These are phyloP conservation scores for Pulicaria dysenterica DNA, from an alignment of 129 eudicot genomes.

Conservation along the genomic window DNA sequence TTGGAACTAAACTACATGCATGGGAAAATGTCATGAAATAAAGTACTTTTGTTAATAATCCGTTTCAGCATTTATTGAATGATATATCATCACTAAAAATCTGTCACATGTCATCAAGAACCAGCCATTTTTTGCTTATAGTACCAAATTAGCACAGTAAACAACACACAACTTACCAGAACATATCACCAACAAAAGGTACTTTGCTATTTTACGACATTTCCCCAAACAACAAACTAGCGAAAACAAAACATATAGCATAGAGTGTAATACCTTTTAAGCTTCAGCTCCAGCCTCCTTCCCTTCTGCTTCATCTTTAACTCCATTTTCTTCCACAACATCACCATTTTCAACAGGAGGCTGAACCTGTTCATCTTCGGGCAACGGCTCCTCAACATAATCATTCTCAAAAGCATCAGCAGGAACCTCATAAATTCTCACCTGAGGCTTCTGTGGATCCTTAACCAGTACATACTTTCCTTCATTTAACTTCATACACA, in stretches of 20 bases:
- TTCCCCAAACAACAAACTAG: background rate
- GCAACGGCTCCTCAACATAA: slow-evolving; percentile 82
- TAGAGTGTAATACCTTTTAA: slow-evolving; percentile 37
- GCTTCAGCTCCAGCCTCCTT: slow-evolving; percentile 54
- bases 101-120: no score
- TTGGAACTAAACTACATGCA: no score
- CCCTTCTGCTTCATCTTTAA: slow-evolving; percentile 49
- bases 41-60: no score
- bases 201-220: no score
- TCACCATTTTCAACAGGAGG: slow-evolving; percentile 74
- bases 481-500: slow-evolving; percentile 87
- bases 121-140: no score
- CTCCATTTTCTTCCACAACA: slow-evolving; percentile 44
- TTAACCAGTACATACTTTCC: slow-evolving; percentile 88
- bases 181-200: no score
- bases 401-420: slow-evolving; percentile 91
- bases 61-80: no score
- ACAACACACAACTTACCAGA: no score
- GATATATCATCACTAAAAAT: no score
- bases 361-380: slow-evolving; percentile 90
- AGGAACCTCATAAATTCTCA: slow-evolving; percentile 87
- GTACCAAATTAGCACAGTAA: no score
- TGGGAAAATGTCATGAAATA: no score
- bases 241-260: background rate
- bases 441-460: slow-evolving; percentile 85